Base-by-base conservation (phyloP, 2,329 filamentous ascomycete genomes). In the Ramularia endophylla region DNA sequence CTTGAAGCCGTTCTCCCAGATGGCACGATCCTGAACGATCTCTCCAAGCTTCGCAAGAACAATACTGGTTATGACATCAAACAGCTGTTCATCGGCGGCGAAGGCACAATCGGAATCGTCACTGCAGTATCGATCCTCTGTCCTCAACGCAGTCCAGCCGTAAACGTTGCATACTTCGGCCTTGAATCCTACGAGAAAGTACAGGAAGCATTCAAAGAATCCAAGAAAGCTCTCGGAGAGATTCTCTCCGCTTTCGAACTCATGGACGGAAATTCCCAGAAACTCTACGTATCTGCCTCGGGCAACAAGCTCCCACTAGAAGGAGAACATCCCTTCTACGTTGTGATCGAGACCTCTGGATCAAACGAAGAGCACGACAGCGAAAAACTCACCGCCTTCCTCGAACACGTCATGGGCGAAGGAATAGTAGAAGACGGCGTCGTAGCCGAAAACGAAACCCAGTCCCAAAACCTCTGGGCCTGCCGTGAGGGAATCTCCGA, bases 1-100 rank as follows among this genome's bases (percentile, higher is more conserved):
- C 74, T 98, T 38, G 90, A 98, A 69, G 92, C 85, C 15, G 94
- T 98, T 7, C 73, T 98, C 29, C 87, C 92, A 1, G 87, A 98
- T 60, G 92, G 92, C 40, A 95, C 88, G 5, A 77, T 98, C 53
- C 75, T 98, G 33, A 81, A 97, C 56, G 88, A 95, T 56, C 79
- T 98, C 22, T 84, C 80, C 54, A 89, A 78, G 45, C 73, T 98
- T 43, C 81, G 92, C 53, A 98, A 98, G 74, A 97, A 98, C 74
- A 98, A 98, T 70, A 98, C 92, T 2, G 92, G 92, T 19, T 98
- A 97, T 66, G 94, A 98, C 63, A 67, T 95, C 43, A 95, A 95
- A 72, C 90, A 95, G 66, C 77, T 95, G 27, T 95, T 98, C 64
- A 94, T 98, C 57, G 92, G 92, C 33, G 86, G 82, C 22, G 92